Base-by-base conservation (phyloP, 495 filamentous ascomycete species). In the Trichoderma asperelloides region DNA sequence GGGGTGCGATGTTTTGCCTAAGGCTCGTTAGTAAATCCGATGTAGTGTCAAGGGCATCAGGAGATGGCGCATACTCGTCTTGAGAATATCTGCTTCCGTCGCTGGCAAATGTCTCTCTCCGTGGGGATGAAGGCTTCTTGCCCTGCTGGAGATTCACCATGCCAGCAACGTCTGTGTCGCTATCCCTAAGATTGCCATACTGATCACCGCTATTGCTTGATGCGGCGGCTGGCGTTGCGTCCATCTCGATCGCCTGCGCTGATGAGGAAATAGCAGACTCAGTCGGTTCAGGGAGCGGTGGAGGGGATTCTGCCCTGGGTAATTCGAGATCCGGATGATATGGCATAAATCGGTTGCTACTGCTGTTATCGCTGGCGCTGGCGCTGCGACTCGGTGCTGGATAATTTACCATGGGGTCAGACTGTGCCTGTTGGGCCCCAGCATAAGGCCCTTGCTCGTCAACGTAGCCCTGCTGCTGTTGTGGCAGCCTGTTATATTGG, bases 211-310 rank as follows among this genome's bases (percentile, higher is more conserved):
- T 78, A 66, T 69, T 67, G 4, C 70, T 72, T 49, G 78, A 77
- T 6, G 72, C 63, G 12, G 77, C 75, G 27, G 82, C 77, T 30
- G 84, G 83, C 67, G 78, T 84, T 69, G 90, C 80, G 79, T 91
- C 88, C 91, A 96, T 94, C 74, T 94, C 92, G 63, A 93, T 84
- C 0, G 91, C 91, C 71, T 91, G 89, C n/a, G 89, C 89, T 25
- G 89, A 80, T 18, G 77, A 73, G 11, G 75, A 68, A 11, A 65
- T 73, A 47, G 76, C 76, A 11, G 88, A 86, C 4, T 60, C 65
- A 16, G 75, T 68, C 7, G 64, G 73, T 49, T 77, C 76, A 9
- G 88, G 86, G 70, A 89, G 76, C 7, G 89, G 89, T 8, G 87
- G 87, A 6, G 88, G 87, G 21, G 88, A 87, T 65, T 86, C 84